These are phyloP conservation scores for Saxispiralis lemnorum DNA, from an alignment of 495 filamentous ascomycete genomes.

Conservation along the genomic window DNA sequence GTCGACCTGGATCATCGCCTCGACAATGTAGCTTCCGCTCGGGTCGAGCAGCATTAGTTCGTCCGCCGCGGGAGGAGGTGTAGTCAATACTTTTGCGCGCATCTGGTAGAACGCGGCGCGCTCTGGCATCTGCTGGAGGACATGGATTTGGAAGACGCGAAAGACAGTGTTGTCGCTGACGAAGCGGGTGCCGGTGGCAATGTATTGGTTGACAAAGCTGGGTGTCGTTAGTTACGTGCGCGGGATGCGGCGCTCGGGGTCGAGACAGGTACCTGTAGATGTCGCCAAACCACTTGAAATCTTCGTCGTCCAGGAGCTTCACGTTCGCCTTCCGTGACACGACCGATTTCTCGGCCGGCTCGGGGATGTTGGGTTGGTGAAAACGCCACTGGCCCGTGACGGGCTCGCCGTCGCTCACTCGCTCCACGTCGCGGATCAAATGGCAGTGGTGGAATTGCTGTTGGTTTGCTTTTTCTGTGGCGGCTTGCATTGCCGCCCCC, in stretches of 20 bases:
- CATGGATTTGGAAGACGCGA: conserved; percentile 19
- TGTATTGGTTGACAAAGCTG: conserved; percentile 7
- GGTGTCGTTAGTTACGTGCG: not conserved
- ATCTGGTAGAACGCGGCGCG: not conserved
- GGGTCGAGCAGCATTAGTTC: conserved; percentile 20
- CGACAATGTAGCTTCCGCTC: conserved; percentile 24
- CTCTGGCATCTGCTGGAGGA: not conserved
- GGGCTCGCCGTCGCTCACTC: not conserved
- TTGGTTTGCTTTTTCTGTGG: not conserved
- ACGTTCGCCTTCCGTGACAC: conserved; percentile 1
- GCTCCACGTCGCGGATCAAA: conserved; percentile 2
- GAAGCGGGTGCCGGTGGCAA: conserved; percentile 21
- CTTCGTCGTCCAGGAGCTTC: not conserved
- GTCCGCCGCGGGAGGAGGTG: conserved; percentile 7
- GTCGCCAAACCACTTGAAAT: conserved; percentile 6
- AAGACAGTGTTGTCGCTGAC: conserved; percentile 30
- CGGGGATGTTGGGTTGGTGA: conserved; percentile 26
- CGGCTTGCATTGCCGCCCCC: too few species aligned
- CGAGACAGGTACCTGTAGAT: conserved; percentile 6
- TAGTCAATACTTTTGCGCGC: not conserved
- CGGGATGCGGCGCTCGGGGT: not conserved
- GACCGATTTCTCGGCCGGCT: conserved; percentile 21
- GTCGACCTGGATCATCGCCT: conserved; percentile 26
- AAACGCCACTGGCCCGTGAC: not conserved
- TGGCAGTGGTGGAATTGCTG: conserved; percentile 1